Base-by-base conservation (phyloP, 441 rosid genomes). In the Lepidium campestre region DNA sequence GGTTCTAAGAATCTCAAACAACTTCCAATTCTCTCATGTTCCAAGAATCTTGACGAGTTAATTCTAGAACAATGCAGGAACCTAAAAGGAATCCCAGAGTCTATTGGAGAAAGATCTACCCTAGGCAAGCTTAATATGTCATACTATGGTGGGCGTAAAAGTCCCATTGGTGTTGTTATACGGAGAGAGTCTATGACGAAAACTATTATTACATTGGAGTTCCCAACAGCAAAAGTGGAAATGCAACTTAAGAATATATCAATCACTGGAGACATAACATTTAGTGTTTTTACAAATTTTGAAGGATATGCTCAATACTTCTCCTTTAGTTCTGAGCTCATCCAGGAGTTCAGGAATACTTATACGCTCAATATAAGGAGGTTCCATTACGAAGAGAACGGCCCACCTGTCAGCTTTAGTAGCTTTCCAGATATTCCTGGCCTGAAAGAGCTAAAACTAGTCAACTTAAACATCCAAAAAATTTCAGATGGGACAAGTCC, bases 391-490 rank as follows among this genome's bases (percentile, higher is more conserved):
- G 10, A 57, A 49, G 35, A 49, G 19, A 8, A 46, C 14, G 1
- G 50, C 0, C n/a, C 13, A 11, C 29, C 29, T 19, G 8, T 20
- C 50, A 19, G 14, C 10, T 49, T 49, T n/a, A 0, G 10, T 19
- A 27, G 35, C 11, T 49, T 49, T 49, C 57, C n/a, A 29, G 44
- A 59, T 29, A n/a, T 49, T 19, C 60, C 10, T 6, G 11, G 6
- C 17, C 34, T 68, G 49, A 4, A 29, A 55, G 20, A 61, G 56
- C 52, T 70, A 14, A 52, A 23, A 5, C 62, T 70, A 34, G 31
- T 70, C 40, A 70, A 70, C 68, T 13, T 70, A 13, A 41, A 70
- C 46, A 70, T 70, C 23, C 52, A n/a, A 6, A 6, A 60, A 10
- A 5, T 42, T 0, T 15, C 55, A 52, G 6, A 9, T 12, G 46